Conservation (phyloP, 306 rosid species). For the Ziziphus jujuba region DNA sequence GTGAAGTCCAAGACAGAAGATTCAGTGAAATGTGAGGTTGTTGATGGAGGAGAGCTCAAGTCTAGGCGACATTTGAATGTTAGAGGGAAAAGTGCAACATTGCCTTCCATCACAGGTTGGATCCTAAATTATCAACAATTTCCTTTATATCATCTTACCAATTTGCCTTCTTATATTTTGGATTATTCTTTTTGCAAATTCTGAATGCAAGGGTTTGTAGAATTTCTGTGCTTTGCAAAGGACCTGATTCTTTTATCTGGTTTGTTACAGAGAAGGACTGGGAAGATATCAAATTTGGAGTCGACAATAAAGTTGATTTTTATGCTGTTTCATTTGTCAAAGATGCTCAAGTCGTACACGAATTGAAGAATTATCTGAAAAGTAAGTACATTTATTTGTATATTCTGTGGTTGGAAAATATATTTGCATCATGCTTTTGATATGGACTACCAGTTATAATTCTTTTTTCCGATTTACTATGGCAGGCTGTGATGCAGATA, state of each 20-base stretch:
- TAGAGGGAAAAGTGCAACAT: conserved; percentile 96
- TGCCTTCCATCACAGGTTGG: conserved; percentile 96
- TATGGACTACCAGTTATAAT: conserved; percentile 13
- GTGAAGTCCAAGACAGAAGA: conserved; percentile 83
- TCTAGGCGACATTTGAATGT: conserved; percentile 94
- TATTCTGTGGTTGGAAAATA: neutral
- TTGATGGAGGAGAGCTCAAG: conserved; percentile 98
- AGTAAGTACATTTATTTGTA: conserved; percentile 39
- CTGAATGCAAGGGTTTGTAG: conserved; percentile 7
- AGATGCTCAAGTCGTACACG: conserved; percentile 93
- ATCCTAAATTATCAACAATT: conserved; percentile 11
- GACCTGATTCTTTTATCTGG: conserved; percentile 18
- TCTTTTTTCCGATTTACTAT: conserved; percentile 20
- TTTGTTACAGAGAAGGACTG: conserved; percentile 94
- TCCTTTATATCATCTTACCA: conserved; percentile 5
- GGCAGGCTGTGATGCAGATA: conserved; percentile 81
- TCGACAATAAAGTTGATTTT: conserved; percentile 92
- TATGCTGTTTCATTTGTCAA: conserved; percentile 99
- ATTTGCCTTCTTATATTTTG: neutral
- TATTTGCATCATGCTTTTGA: neutral
- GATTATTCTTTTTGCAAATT: neutral
- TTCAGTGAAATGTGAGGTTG: conserved; percentile 90
- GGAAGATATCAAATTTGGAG: conserved; percentile 99
- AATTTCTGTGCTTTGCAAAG: conserved; percentile 4
- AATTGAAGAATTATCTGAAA: conserved; percentile 84